A percentile compares a stretch with the other conserved stretches of the same genome.
Evolutionary conservation across 495 filamentous ascomycete genomes (phyloP).

Genomic region (Tuber microsphaerosporum): DNA sequence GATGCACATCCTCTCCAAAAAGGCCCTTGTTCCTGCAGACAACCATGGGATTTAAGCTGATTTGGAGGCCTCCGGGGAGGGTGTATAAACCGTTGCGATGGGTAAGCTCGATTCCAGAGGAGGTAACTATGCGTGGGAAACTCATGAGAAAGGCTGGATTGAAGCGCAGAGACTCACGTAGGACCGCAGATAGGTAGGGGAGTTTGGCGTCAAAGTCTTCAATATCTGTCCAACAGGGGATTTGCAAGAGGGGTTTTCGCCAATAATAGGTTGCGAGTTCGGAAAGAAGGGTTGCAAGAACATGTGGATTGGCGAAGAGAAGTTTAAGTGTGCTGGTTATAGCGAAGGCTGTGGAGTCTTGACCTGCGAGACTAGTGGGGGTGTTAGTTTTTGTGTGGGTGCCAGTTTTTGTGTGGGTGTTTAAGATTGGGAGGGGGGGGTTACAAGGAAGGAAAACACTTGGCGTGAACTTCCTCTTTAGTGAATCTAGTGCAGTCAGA

Average conservation of each 20-base stretch:
- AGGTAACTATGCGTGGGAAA: conserved; percentile 49
- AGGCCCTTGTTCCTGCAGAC: conserved; percentile 49
- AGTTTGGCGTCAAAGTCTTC: conserved; percentile 48
- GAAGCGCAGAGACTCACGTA: conserved; percentile 62
- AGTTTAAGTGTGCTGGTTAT: conserved; percentile 54
- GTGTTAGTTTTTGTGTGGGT: conserved; percentile 6
- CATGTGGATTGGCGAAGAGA: conserved; percentile 46
- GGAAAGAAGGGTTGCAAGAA: conserved; percentile 45
- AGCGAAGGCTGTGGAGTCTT: conserved; percentile 57
- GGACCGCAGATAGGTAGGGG: conserved; percentile 57
- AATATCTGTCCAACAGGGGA: conserved; percentile 45
- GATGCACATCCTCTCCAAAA: conserved; percentile 60
- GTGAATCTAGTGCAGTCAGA: background rate
- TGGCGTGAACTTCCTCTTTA: conserved; percentile 45
- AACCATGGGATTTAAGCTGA: conserved; percentile 54
- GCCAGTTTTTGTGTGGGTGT: conserved; percentile 10
- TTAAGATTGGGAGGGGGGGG: no score
- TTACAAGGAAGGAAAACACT: background rate
- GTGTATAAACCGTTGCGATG: conserved; percentile 45
- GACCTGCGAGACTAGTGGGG: conserved; percentile 47
- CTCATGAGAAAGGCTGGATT: conserved; percentile 56
- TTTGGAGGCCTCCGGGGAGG: conserved; percentile 49
- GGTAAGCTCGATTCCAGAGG: conserved; percentile 50
- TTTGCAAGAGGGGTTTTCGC: conserved; percentile 23
- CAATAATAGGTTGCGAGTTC: conserved; percentile 48